phyloP scores from a whole-genome alignment of 495 filamentous ascomycete species.

The Annulohypoxylon maeteangense region DNA sequence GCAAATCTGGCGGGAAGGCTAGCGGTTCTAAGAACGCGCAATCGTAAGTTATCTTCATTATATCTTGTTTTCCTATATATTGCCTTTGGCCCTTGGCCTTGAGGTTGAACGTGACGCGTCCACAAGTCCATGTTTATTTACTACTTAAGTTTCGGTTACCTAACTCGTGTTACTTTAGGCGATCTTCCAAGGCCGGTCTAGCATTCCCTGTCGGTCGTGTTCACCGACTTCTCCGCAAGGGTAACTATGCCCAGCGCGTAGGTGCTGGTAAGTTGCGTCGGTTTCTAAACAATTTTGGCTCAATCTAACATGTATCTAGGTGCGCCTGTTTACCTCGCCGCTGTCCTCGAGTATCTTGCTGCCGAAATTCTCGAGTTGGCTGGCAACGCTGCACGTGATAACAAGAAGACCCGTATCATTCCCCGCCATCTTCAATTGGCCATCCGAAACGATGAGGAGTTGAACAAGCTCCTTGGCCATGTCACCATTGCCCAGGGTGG shows the following conservation, averaged over 20 bases:
- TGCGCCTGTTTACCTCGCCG: slow-evolving; percentile 97
- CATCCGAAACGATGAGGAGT: slow-evolving; percentile 99
- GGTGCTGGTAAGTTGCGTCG: slow-evolving; percentile 75
- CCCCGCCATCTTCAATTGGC: slow-evolving; percentile 98
- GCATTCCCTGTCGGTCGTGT: slow-evolving; percentile 99
- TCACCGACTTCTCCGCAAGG: slow-evolving; percentile 98
- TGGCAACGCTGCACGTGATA: slow-evolving; percentile 98
- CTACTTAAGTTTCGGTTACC: slow-evolving; percentile 39
- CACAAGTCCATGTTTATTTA: slow-evolving; percentile 35
- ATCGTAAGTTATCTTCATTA: slow-evolving; percentile 73
- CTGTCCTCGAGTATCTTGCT: slow-evolving; percentile 97
- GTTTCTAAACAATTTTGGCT: slow-evolving; percentile 5
- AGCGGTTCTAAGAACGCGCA: slow-evolving; percentile 96
- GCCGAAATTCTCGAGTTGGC: slow-evolving; percentile 99
- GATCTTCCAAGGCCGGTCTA: slow-evolving; percentile 98
- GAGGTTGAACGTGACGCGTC: too few relatives aligned
- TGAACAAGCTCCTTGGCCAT: slow-evolving; percentile 99
- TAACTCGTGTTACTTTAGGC: too few relatives aligned
- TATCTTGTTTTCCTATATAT: not conserved
- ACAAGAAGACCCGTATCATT: slow-evolving; percentile 99
- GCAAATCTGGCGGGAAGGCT: slow-evolving; percentile 99
- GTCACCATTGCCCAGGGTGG: slow-evolving; percentile 99
- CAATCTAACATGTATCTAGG: slow-evolving; percentile 58
- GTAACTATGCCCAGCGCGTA: slow-evolving; percentile 99
- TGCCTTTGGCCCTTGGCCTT: not conserved